phyloP scores from a whole-genome alignment of 129 eudicot species.

The Tagetes erecta region DNA sequence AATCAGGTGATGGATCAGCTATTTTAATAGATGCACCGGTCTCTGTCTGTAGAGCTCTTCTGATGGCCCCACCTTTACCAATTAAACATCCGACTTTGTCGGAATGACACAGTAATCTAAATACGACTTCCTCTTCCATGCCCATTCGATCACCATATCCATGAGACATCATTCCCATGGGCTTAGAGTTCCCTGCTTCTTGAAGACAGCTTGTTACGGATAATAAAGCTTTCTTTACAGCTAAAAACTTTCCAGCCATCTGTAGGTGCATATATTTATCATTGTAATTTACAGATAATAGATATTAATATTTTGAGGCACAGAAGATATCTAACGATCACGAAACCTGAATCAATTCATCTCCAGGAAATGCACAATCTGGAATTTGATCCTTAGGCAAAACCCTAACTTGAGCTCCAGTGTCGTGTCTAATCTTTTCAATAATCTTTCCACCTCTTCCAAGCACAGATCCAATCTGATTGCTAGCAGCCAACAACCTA shows the following conservation, averaged over 20 bases:
- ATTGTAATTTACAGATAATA: too few relatives aligned
- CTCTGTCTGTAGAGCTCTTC: constrained; percentile 50
- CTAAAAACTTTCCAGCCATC: constrained; percentile 52
- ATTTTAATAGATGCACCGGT: constrained; percentile 66
- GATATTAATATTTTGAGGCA: too few relatives aligned
- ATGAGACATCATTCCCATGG: constrained; percentile 39
- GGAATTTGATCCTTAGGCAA: constrained; percentile 50
- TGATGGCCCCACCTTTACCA: constrained; percentile 56
- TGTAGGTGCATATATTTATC: constrained; percentile 32
- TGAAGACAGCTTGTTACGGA: constrained; percentile 53
- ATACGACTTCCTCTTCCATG: constrained; percentile 56
- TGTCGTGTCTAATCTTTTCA: constrained; percentile 46
- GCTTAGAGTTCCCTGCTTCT: constrained; percentile 39
- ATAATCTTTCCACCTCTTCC: constrained; percentile 58
- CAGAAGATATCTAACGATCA: too few relatives aligned
- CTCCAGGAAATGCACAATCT: constrained; percentile 50
- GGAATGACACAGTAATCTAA: constrained; percentile 48
- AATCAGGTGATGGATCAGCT: constrained; percentile 48
- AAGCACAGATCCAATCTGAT: constrained; percentile 52
- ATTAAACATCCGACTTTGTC: constrained; percentile 58
- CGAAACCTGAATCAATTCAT: constrained; percentile 56
- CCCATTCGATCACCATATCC: constrained; percentile 48
- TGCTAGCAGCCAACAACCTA: constrained; percentile 45
- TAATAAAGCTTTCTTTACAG: constrained; percentile 55
- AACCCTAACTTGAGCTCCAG: constrained; percentile 55